Base-by-base conservation (phyloP, 2,329 filamentous ascomycete species). In the Fusarium oligoseptatum region DNA sequence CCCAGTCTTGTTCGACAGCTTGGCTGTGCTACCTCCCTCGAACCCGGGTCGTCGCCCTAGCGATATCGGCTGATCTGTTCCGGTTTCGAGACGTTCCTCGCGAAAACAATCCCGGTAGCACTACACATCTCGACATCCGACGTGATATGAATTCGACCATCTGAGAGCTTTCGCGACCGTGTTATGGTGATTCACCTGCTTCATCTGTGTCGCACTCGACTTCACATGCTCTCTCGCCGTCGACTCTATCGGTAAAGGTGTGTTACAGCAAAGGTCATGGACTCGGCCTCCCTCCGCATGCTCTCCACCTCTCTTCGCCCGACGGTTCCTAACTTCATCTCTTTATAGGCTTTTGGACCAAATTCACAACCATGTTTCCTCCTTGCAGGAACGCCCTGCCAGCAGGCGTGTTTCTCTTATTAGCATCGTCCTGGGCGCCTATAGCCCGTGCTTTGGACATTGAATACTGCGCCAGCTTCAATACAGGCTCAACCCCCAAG, bases 391-490 rank as follows among this genome's bases (percentile, higher is more conserved):
- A 77, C 60, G 57, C 66, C 67, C 71, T 60, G 45, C 60, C 64
- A n/a, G 32, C 76, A 63, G 77, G 76, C 50, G 65, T 71, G 43
- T 20, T 81, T 34, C 41, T 78, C 32, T 55, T 83, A 15, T 55
- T 81, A 57, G 63, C 76, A 41, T 71, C 78, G 29, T 70, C 73
- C 29, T 81, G 78, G 73, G 67, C 67, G 4, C 56, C 75, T 10
- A 14, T 79, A n/a, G 74, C 74, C 36, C 65, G 65, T 11, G 79
- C 80, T 11, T 22, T 83, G 7, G 75, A 79, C 63, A 63, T 80
- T 43, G 71, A 78, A 55, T 74, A 84, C n/a, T 85, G 84, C 70
- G 78, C 84, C 48, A 79, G 64, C 43, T 75, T 83, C 74, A 85
- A 85, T 60, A 85, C 84, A 6, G 83, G 76, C 29, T 72, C 77